phyloP scores from a whole-genome alignment of 2,329 filamentous ascomycete genomes.

The Corniculantispora saksenae region DNA sequence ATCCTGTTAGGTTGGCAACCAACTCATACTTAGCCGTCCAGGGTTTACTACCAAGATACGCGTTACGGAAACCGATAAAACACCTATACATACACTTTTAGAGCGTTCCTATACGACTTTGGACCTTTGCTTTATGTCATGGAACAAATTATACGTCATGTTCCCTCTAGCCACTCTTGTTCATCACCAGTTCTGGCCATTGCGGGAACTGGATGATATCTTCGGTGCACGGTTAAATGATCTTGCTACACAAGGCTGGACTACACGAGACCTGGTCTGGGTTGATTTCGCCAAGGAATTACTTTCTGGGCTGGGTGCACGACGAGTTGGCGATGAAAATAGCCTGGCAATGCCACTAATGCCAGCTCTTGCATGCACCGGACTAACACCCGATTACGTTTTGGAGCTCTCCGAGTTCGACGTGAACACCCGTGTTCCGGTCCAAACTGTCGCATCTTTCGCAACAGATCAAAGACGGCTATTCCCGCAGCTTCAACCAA shows the following conservation, averaged over 20 bases:
- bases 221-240: background rate
- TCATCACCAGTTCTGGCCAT: conserved; percentile 1
- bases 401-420: background rate
- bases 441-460: background rate
- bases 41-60: background rate
- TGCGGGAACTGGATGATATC: background rate
- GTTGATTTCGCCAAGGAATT: background rate
- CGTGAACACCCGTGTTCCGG: background rate
- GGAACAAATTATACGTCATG: background rate
- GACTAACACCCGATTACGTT: background rate
- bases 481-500: too few relatives aligned
- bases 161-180: background rate
- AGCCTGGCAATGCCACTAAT: background rate
- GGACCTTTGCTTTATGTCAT: conserved; percentile 1
- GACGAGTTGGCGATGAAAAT: too few relatives aligned
- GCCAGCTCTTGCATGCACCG: background rate
- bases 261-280: background rate
- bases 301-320: background rate
- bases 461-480: too few relatives aligned
- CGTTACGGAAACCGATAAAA: background rate
- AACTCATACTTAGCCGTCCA: background rate
- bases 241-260: background rate
- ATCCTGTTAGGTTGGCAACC: background rate
- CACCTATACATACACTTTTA: background rate
- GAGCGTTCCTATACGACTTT: background rate